Evolutionary conservation across 345 rosid genomes (phyloP).

Genomic region (Populus tremula): DNA sequence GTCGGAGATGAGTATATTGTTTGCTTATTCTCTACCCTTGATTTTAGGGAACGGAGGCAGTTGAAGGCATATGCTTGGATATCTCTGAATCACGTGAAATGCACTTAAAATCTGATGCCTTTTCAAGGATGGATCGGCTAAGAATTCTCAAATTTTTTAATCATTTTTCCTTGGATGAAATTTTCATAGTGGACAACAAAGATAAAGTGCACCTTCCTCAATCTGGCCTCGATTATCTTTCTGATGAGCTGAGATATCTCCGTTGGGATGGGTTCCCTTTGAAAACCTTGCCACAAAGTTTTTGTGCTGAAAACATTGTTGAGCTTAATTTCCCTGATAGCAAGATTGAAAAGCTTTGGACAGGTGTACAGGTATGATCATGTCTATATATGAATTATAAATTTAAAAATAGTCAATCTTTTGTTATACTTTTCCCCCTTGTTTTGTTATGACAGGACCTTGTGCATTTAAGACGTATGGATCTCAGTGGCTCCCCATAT

Average conservation of each 20-base stretch:
- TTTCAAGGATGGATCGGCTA: background rate
- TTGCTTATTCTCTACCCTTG: background rate
- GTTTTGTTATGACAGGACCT: background rate
- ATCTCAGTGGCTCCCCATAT: background rate
- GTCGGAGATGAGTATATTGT: background rate
- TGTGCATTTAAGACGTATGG: background rate
- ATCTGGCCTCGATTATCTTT: background rate
- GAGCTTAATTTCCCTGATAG: background rate
- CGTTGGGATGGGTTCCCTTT: background rate
- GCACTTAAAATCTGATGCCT: constrained; percentile 5
- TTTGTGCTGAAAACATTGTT: constrained; percentile 12
- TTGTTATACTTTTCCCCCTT: background rate
- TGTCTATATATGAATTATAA: background rate
- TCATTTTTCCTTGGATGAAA: background rate
- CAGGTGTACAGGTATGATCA: background rate
- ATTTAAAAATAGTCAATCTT: background rate
- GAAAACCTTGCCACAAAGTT: background rate
- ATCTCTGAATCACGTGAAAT: background rate
- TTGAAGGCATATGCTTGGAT: constrained; percentile 11
- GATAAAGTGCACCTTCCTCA: constrained; percentile 3
- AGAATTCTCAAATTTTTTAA: background rate
- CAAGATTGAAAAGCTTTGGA: background rate
- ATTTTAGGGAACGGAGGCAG: background rate
- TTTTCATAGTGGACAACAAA: background rate
- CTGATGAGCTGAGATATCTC: constrained; percentile 8